A percentile compares a stretch with the other conserved stretches of the same genome.
phyloP scores from a whole-genome alignment of 2,329 filamentous ascomycete genomes.

The Cladosporium sp. region DNA sequence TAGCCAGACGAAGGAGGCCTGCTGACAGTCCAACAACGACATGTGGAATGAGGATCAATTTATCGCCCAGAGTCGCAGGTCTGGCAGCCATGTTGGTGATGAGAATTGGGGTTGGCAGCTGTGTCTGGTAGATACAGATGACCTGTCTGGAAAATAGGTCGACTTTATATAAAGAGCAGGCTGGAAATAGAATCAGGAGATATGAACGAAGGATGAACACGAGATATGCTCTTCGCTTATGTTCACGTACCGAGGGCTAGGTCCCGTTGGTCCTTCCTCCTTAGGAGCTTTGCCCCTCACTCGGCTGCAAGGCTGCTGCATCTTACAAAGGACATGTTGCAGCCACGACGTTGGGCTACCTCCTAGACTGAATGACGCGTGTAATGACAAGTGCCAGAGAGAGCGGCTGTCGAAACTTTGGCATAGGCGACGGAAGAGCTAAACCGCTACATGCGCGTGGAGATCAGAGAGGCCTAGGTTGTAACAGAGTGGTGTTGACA shows the following conservation, averaged over 20 bases:
- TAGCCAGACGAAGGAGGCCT: constrained; percentile 6
- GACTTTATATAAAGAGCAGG: too few species aligned
- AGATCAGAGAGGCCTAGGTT: neutral
- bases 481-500: neutral
- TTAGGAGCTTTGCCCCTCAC: neutral
- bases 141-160: too few species aligned
- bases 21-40: neutral
- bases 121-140: too few species aligned
- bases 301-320: neutral
- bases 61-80: constrained; percentile 7
- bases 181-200: too few species aligned
- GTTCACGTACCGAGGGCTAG: neutral
- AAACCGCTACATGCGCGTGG: neutral
- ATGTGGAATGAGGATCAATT: constrained; percentile 7
- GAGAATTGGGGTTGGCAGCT: neutral
- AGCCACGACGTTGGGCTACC: neutral
- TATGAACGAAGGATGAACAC: neutral
- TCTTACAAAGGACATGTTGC: neutral
- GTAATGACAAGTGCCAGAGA: neutral
- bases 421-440: neutral
- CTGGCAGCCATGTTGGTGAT: constrained; percentile 9
- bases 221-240: neutral
- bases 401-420: neutral
- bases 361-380: neutral
- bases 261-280: neutral